Conservation (phyloP, 192 early-diverging fungal genomes). For the Coemansia sp. region DNA sequence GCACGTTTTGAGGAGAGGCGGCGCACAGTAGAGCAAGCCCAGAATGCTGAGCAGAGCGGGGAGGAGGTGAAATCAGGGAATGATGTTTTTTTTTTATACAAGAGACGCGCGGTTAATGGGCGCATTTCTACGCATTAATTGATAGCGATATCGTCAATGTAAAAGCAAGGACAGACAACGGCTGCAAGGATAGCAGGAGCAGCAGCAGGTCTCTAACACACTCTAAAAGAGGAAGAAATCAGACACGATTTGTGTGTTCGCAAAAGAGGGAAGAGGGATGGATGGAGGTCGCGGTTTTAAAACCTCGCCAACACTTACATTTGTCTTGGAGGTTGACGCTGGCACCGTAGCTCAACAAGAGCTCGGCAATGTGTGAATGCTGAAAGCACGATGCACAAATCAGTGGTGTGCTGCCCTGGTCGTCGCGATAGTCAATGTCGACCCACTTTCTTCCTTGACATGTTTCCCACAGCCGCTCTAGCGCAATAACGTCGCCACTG, state of each 20-base stretch:
- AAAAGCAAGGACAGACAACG: not conserved
- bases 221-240: not conserved
- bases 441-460: conserved; percentile 58
- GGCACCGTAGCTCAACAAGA: conserved; percentile 73
- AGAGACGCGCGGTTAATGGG: too few species aligned
- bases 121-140: conserved; percentile 1
- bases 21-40: not conserved
- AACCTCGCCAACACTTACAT: conserved; percentile 55
- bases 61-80: not conserved
- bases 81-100: too few species aligned
- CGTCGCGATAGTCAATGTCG: conserved; percentile 78
- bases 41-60: conserved; percentile 7
- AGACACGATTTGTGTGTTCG: not conserved
- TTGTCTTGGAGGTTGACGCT: conserved; percentile 77
- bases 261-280: not conserved
- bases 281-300: not conserved
- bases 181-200: not conserved
- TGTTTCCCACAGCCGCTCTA: conserved; percentile 62
- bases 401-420: conserved; percentile 83
- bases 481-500: conserved; percentile 68
- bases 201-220: not conserved
- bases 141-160: not conserved
- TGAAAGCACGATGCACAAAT: conserved; percentile 91
- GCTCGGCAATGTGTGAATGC: conserved; percentile 65
- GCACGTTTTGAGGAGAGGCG: conserved; percentile 4